These are phyloP conservation scores for Backusella sp. DNA, from an alignment of 192 early-diverging fungal species.

Conservation along the genomic window DNA sequence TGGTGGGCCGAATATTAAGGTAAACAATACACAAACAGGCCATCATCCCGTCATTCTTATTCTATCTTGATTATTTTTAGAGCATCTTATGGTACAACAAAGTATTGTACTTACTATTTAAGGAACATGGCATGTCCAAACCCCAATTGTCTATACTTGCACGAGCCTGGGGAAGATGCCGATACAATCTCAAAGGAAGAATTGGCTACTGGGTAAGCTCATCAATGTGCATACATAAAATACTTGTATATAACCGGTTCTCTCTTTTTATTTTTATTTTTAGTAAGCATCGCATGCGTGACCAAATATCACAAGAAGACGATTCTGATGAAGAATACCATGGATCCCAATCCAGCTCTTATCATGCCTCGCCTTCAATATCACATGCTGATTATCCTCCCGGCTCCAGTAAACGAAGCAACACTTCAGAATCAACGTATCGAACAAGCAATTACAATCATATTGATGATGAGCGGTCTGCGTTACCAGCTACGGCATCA, in stretches of 20 bases:
- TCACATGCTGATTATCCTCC: slow-evolving; percentile 11
- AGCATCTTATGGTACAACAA: slow-evolving; percentile 97
- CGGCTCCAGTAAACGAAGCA: slow-evolving; percentile 10
- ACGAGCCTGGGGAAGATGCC: slow-evolving; percentile 91
- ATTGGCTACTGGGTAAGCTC: slow-evolving; percentile 60
- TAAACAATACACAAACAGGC: slow-evolving; percentile 25
- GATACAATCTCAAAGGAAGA: slow-evolving; percentile 94
- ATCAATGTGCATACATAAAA: neutral
- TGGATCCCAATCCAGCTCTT: neutral
- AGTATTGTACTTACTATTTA: slow-evolving; percentile 97
- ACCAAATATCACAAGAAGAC: slow-evolving; percentile 33
- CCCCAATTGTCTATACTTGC: slow-evolving; percentile 91
- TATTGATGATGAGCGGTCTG: slow-evolving; percentile 40
- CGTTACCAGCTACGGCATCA: slow-evolving; percentile 58
- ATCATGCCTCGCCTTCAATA: slow-evolving; percentile 4
- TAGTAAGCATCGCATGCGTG: slow-evolving; percentile 49
- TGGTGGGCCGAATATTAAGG: slow-evolving; percentile 85
- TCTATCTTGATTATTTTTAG: slow-evolving; percentile 33
- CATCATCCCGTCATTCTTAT: neutral
- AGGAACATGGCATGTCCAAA: slow-evolving; percentile 92
- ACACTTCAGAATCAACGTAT: neutral
- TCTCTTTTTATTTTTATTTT: neutral
- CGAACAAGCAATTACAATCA: neutral
- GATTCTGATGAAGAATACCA: slow-evolving; percentile 13
- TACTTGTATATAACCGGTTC: neutral